Evolutionary conservation across 371 early-diverging fungal genomes (phyloP), one percentile per base, ranked within the genome.

Genomic region (Mucor lusitanicus): DNA sequence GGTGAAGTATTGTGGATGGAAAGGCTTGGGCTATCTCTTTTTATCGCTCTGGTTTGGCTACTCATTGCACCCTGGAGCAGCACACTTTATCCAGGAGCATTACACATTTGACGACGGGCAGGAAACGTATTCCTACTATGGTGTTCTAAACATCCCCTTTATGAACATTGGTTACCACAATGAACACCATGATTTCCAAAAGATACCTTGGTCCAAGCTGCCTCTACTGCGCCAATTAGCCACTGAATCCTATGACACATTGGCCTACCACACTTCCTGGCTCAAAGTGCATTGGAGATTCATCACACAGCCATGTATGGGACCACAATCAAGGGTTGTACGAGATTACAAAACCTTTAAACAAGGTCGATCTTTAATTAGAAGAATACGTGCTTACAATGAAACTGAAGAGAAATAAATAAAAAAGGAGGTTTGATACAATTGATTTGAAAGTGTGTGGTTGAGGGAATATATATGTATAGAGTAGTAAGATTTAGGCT

Each of bases 61-160:
- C 74, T 91, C 94, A 28, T 77, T 97, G 28, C 98, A 99, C 80
- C 98, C 98, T 15, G 95, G 92, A 30, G 97, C 98, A 5, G 98
- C 95, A 21, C 99, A 99, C 75, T 97, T 98, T 65, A 92, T 99
- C 70, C 96, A 96, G 81, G 99, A 99, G 84, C 98, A 99, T 81
- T 99, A 95, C 76, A 95, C 95, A 25, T 97, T 95, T 85, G 90
- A 87, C 57, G 92, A 95, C 69, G 98, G 96, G 15, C 95, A 95
- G 79, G 98, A 99, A 79, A 98, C 98, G 1, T 98, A 98, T 81
- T 94, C 94, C 32, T 99, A 99, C 90, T 99, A 99, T 72, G 98
- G 98, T 48, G 78, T 86, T 53, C 83, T 96, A 53, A 99, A 98
- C 82, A 63, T 82, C 46, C 85, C 92, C 39, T 93, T 88, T 69